Evolutionary conservation across 2,329 filamentous ascomycete species (phyloP).

Genomic region (Dactylonectria macrodidyma): DNA sequence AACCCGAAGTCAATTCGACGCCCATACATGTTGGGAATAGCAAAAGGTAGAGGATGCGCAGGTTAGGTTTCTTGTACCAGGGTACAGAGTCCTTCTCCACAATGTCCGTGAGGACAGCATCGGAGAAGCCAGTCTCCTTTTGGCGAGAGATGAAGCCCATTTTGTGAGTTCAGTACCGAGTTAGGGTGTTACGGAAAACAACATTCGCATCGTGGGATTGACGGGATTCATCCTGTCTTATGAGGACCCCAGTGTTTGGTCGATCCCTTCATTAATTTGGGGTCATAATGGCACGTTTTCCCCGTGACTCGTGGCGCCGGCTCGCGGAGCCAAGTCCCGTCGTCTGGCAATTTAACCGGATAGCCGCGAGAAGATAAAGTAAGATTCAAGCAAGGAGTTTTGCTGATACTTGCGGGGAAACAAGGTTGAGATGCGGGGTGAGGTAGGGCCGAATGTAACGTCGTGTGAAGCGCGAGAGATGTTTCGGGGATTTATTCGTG

Average conservation of each 20-base stretch:
- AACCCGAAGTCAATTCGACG: conserved; percentile 71
- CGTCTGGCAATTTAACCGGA: conserved; percentile 15
- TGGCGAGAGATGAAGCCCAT: conserved; percentile 23
- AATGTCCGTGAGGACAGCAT: conserved; percentile 50
- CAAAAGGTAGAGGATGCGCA: conserved; percentile 65
- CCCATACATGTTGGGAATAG: conserved; percentile 69
- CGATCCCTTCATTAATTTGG: neutral
- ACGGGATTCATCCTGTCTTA: neutral
- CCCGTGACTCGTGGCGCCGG: neutral
- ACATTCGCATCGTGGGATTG: neutral
- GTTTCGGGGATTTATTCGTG: neutral
- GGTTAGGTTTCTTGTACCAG: conserved; percentile 70
- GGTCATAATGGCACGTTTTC: neutral
- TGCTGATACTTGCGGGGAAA: neutral
- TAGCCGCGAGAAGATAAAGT: neutral
- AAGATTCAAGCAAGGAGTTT: conserved; percentile 7
- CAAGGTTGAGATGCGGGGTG: conserved; percentile 7
- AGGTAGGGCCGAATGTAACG: neutral
- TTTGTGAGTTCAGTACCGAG: neutral
- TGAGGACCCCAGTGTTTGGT: neutral
- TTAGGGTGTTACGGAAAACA: neutral
- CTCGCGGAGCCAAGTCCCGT: conserved; percentile 2
- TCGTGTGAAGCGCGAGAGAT: neutral
- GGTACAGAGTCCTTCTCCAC: conserved; percentile 51
- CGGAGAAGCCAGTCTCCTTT: conserved; percentile 24